These are phyloP conservation scores for Chlorella sorokiniana DNA, from an alignment of 139 green algal species.

Conservation along the genomic window DNA sequence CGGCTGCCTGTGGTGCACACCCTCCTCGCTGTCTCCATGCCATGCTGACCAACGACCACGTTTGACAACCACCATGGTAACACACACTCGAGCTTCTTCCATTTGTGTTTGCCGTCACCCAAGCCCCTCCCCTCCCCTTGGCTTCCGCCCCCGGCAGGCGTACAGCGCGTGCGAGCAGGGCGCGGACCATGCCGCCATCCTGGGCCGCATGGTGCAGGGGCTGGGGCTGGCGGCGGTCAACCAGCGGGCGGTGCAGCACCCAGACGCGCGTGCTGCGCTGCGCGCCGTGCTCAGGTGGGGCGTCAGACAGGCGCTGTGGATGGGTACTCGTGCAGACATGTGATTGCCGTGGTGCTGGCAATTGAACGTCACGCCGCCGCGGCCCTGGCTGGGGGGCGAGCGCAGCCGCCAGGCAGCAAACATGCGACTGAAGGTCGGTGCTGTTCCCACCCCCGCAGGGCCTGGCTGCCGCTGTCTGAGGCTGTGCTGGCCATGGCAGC, in stretches of 20 bases:
- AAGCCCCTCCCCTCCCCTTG: neutral
- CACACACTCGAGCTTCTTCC: too few relatives aligned
- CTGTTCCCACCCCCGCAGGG: neutral
- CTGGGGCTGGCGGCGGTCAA: conserved; percentile 60
- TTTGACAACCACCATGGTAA: too few relatives aligned
- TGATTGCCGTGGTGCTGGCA: too few relatives aligned
- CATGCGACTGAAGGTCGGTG: too few relatives aligned
- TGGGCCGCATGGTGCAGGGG: conserved; percentile 74
- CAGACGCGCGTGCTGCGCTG: conserved; percentile 65
- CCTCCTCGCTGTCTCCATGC: too few relatives aligned
- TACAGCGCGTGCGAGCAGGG: conserved; percentile 69
- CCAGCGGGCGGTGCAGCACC: conserved; percentile 52
- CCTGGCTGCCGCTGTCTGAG: conserved; percentile 27
- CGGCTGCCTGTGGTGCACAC: too few relatives aligned
- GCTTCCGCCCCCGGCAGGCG: conserved; percentile 44
- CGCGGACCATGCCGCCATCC: conserved; percentile 55
- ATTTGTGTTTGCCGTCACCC: neutral
- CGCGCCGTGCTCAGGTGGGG: conserved; percentile 70
- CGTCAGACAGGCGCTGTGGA: too few relatives aligned
- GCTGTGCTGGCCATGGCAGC: conserved; percentile 72
- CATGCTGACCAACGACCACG: too few relatives aligned
- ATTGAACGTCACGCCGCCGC: too few relatives aligned
- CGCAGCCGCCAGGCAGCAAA: too few relatives aligned
- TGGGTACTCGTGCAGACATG: too few relatives aligned
- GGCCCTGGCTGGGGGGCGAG: too few relatives aligned